A percentile compares a stretch with the other conserved stretches of the same genome.
Conservation (phyloP, 176 grass and related monocot species). For the Musa beccarii region DNA sequence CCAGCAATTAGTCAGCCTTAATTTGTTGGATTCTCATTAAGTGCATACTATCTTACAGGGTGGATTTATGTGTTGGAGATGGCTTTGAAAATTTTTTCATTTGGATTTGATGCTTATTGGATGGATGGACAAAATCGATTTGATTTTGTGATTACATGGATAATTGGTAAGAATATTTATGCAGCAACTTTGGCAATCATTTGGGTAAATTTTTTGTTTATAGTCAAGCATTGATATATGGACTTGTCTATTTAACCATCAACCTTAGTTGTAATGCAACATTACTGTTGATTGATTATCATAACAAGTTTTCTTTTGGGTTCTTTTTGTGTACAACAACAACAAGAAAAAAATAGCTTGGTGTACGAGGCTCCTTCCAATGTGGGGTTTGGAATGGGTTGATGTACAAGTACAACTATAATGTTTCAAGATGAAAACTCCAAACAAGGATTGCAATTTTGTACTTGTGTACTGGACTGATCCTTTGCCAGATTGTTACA, state of each 20-base stretch:
- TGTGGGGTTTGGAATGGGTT: too few species aligned
- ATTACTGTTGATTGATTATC: not conserved
- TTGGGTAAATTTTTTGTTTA: not conserved
- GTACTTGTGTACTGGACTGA: too few species aligned
- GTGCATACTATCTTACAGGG: conserved; percentile 44
- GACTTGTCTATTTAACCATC: not conserved
- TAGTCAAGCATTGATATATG: not conserved
- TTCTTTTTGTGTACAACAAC: too few species aligned
- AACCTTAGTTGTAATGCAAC: not conserved
- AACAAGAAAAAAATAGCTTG: too few species aligned
- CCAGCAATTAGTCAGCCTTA: not conserved
- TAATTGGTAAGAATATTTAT: conserved; percentile 58
- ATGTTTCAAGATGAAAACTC: too few species aligned
- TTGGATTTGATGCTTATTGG: conserved; percentile 86
- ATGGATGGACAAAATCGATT: conserved; percentile 95
- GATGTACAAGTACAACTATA: too few species aligned
- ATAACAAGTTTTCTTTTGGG: not conserved
- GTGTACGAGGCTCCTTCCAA: too few species aligned
- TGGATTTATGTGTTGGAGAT: conserved; percentile 95
- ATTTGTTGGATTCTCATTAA: conserved; percentile 10
- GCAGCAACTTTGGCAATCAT: conserved; percentile 13
- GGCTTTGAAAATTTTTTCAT: conserved; percentile 97
- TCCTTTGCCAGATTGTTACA: too few species aligned
- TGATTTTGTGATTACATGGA: conserved; percentile 96
- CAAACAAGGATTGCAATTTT: too few species aligned